Conservation (phyloP, 495 filamentous ascomycete genomes). For the Arthonia radiata region DNA sequence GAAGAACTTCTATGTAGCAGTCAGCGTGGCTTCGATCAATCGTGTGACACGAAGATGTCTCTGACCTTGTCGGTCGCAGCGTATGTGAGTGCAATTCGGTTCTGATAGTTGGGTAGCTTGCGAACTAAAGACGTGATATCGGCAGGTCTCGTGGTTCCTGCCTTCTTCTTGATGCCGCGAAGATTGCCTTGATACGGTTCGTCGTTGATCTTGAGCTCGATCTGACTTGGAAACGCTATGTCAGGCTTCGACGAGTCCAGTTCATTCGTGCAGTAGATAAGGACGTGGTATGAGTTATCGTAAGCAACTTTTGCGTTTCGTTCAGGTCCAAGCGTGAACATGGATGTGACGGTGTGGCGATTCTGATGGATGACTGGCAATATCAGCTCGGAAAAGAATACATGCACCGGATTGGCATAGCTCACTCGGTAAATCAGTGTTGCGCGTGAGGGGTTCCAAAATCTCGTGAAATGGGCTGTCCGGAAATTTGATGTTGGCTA, state of each 20-base stretch:
- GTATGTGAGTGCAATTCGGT: constrained; percentile 68
- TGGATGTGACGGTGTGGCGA: constrained; percentile 25
- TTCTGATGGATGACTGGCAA: constrained; percentile 7
- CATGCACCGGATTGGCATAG: background rate
- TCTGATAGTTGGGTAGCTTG: constrained; percentile 39
- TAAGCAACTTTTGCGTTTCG: constrained; percentile 21
- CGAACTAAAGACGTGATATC: constrained; percentile 65
- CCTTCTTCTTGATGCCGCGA: constrained; percentile 88
- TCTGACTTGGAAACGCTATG: constrained; percentile 71
- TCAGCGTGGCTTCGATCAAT: too few species aligned
- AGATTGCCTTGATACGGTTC: constrained; percentile 60
- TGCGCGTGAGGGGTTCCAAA: constrained; percentile 7
- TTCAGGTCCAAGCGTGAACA: constrained; percentile 25
- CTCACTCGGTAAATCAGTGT: constrained; percentile 11
- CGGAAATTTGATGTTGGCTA: constrained; percentile 9
- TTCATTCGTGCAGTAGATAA: constrained; percentile 55
- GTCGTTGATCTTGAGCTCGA: constrained; percentile 74
- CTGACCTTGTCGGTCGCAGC: constrained; percentile 65
- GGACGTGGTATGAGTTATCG: constrained; percentile 33
- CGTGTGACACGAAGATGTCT: background rate
- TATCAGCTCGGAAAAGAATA: constrained; percentile 1
- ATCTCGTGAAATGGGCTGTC: constrained; percentile 15
- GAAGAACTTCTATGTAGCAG: constrained; percentile 58
- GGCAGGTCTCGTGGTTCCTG: constrained; percentile 74
- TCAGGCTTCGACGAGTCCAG: constrained; percentile 30